Percentiles rank a stretch among this genome's conserved stretches.
These are phyloP conservation scores for Inonotus obliquus DNA, from an alignment of 1,284 basidiomycete genomes.

Conservation along the genomic window DNA sequence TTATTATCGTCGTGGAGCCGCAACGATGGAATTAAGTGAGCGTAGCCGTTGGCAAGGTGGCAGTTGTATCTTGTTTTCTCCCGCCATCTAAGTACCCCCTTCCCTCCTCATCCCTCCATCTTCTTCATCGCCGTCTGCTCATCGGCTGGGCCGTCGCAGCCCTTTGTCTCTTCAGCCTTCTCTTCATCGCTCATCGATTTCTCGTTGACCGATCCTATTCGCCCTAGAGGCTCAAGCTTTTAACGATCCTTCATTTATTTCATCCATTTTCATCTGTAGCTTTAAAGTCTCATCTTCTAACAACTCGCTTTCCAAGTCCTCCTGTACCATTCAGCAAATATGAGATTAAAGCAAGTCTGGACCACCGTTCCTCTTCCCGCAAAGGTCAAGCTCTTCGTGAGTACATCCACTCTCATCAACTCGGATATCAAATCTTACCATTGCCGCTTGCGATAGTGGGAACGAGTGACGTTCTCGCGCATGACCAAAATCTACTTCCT, in stretches of 20 bases:
- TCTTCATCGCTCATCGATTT: slow-evolving; percentile 4
- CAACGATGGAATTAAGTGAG: not conserved
- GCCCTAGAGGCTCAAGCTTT: slow-evolving; percentile 41
- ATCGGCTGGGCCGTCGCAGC: slow-evolving; percentile 49
- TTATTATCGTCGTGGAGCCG: not conserved
- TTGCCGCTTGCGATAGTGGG: slow-evolving; percentile 46
- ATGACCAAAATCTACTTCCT: slow-evolving; percentile 58
- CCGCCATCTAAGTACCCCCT: slow-evolving; percentile 27
- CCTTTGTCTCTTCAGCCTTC: slow-evolving; percentile 7
- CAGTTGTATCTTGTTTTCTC: slow-evolving; percentile 21
- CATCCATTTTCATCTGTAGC: not conserved
- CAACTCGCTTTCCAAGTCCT: slow-evolving; percentile 6
- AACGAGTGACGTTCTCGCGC: slow-evolving; percentile 62
- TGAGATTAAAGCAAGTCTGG: slow-evolving; percentile 45
- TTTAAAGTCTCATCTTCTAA: slow-evolving; percentile 4
- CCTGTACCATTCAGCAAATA: slow-evolving; percentile 22
- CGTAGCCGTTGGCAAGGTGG: slow-evolving; percentile 2
- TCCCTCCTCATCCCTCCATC: slow-evolving; percentile 21
- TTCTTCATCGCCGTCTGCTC: slow-evolving; percentile 25
- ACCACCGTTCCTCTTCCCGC: slow-evolving; percentile 35
- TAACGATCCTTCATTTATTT: not conserved
- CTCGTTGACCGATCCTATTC: slow-evolving; percentile 20
- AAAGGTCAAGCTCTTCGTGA: slow-evolving; percentile 50
- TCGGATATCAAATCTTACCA: slow-evolving; percentile 10
- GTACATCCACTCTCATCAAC: slow-evolving; percentile 23